Conservation (phyloP, 1,139 yeast species). For the Magnusiomyces clavatus region DNA sequence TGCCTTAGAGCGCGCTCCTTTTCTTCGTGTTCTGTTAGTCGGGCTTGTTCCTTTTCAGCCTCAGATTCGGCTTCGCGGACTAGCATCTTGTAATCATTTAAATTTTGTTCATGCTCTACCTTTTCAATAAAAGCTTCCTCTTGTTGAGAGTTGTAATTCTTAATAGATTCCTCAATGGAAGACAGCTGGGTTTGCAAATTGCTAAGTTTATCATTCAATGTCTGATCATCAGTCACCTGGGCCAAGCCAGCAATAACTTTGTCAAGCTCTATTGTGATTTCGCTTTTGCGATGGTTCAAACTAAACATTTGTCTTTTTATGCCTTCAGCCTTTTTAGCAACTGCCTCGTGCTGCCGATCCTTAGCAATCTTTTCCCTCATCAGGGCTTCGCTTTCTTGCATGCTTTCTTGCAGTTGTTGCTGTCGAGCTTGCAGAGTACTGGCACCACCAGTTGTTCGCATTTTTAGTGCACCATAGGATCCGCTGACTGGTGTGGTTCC, state of each 20-base stretch:
- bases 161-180: too few species aligned
- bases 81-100: constrained; percentile 5
- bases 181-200: constrained; percentile 3
- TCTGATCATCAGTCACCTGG: constrained; percentile 6
- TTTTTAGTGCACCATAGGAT: constrained; percentile 15
- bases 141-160: background rate
- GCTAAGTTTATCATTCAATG: constrained; percentile 10
- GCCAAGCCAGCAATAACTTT: constrained; percentile 4
- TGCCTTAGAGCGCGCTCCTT: too few species aligned
- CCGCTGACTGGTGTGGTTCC: constrained; percentile 54
- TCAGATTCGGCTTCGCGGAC: constrained; percentile 3
- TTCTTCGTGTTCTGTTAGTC: too few species aligned
- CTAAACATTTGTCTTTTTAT: background rate
- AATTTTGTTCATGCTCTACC: background rate
- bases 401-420: too few species aligned
- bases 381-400: too few species aligned
- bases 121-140: constrained; percentile 7
- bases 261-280: too few species aligned
- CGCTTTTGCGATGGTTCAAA: background rate
- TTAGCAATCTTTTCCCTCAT: too few species aligned
- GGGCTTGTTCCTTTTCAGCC: too few species aligned
- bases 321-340: background rate
- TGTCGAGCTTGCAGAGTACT: too few species aligned
- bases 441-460: too few species aligned
- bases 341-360: too few species aligned